Base-by-base conservation (phyloP, 257 asterid genomes). In the Solanum peruvianum region DNA sequence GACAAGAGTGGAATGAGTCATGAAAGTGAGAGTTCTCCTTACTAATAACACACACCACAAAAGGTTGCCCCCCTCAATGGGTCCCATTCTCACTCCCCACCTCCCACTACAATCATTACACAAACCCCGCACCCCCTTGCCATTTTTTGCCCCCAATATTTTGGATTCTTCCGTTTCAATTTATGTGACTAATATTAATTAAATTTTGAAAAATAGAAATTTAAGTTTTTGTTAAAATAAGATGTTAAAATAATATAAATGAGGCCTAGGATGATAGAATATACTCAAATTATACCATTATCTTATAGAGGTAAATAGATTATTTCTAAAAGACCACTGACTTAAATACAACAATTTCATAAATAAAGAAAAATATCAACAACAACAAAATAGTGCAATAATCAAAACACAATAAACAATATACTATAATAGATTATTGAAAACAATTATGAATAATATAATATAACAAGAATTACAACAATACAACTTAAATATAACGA, bases 41-140 rank as follows among this genome's bases (percentile, higher is more conserved):
- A 73, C 89, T 66, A 56, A 86, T 62, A 31, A 82, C 86, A 84
- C 69, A 84, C 91, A 89, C 91, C 89, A 84, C 87, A 83, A 87
- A 84, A 87, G 70, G 78, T 86, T 88, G 89, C 60, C 83, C 62
- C 62, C 89, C 85, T 25, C 67, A 25, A 20, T 86, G 89, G 90
- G 21, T 33, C 87, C 86, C 88, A 72, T 4, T 29, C 21, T 21
- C 2, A 8, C 27, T 27, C 10, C 80, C 37, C 23, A 2, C 77
- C 44, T 2, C 69, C 9, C 73, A 88, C 88, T 86, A 23, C 88
- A 86, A 86, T 86, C 88, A 86, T 86, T 86, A 44, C 62, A 8
- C 64, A 25, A 25, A 3, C n/a, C n/a, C 83, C 37, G 3, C 6
- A 6, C 41, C 11, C 29, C 1, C 8, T 44, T 25, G 84, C 45